Conservation (phyloP, 164 flowering plant species). For the Warburgia ugandensis region DNA sequence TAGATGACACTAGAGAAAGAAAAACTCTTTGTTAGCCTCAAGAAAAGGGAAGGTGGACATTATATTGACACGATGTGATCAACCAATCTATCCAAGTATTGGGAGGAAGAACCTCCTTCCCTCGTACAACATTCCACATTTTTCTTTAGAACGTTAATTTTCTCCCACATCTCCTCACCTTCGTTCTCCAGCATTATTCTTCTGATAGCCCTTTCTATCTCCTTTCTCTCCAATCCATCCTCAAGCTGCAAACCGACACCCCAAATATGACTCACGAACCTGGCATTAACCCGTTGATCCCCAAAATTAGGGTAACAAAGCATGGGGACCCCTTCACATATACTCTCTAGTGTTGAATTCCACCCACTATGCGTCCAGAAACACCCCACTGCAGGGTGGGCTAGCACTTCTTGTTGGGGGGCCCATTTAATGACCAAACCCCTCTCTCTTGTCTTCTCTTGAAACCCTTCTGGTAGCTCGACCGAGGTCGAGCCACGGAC, state of each 20-base stretch:
- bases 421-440: slow-evolving; percentile 50
- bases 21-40: too few species aligned
- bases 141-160: slow-evolving; percentile 22
- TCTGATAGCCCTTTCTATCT: slow-evolving; percentile 19
- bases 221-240: slow-evolving; percentile 21
- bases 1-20: too few species aligned
- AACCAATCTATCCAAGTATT: slow-evolving; percentile 19
- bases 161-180: slow-evolving; percentile 33
- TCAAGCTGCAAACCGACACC: slow-evolving; percentile 36
- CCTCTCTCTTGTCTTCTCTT: slow-evolving; percentile 11
- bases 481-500: slow-evolving; percentile 12
- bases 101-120: slow-evolving; percentile 41
- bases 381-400: slow-evolving; percentile 45
- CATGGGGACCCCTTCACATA: slow-evolving; percentile 57
- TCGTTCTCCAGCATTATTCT: slow-evolving; percentile 31
- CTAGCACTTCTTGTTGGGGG: slow-evolving; percentile 46
- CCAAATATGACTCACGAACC: slow-evolving; percentile 37
- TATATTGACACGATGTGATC: slow-evolving; percentile 3
- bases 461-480: slow-evolving; percentile 18
- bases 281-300: slow-evolving; percentile 42
- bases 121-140: slow-evolving; percentile 13
- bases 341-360: slow-evolving; percentile 50
- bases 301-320: slow-evolving; percentile 36
- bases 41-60: too few species aligned
- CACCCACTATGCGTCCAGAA: slow-evolving; percentile 59